These are phyloP conservation scores for Penicillium soppii DNA, from an alignment of 495 filamentous ascomycete species.

Conservation along the genomic window DNA sequence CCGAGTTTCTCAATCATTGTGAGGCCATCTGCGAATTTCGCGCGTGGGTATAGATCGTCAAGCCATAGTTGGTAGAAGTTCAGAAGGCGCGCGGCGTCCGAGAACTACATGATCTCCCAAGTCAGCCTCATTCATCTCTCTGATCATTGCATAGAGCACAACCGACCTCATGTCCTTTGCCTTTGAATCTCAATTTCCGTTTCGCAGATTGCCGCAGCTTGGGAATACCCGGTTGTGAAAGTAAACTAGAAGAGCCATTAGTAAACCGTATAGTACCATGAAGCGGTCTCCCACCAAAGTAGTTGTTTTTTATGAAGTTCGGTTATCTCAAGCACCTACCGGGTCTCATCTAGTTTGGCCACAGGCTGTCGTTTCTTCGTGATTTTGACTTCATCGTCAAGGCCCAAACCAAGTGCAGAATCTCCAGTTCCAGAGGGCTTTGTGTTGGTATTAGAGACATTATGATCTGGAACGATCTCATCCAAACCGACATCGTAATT, in stretches of 20 bases:
- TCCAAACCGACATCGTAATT: constrained; percentile 65
- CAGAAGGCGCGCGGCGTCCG: constrained; percentile 77
- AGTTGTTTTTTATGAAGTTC: neutral
- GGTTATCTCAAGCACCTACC: constrained; percentile 43
- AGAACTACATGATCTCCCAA: constrained; percentile 57
- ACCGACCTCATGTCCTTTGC: constrained; percentile 87
- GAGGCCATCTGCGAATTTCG: constrained; percentile 87
- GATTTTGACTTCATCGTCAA: constrained; percentile 85
- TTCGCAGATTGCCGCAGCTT: constrained; percentile 72
- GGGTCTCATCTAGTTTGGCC: constrained; percentile 82
- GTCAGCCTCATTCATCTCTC: constrained; percentile 3
- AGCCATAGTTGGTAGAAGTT: constrained; percentile 96
- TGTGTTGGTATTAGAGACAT: constrained; percentile 25
- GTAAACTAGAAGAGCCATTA: constrained; percentile 51
- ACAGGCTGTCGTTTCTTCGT: constrained; percentile 69
- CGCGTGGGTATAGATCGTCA: constrained; percentile 91
- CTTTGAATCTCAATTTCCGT: constrained; percentile 75
- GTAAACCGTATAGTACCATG: neutral
- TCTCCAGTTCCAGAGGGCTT: constrained; percentile 32
- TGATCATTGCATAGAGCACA: neutral
- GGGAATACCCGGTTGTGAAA: constrained; percentile 79
- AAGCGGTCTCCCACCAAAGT: neutral
- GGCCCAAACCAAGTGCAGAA: constrained; percentile 53
- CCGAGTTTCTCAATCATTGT: constrained; percentile 92
- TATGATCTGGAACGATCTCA: constrained; percentile 45